phyloP scores from a whole-genome alignment of 768 basidiomycete genomes.

The Suillus hirtellus region DNA sequence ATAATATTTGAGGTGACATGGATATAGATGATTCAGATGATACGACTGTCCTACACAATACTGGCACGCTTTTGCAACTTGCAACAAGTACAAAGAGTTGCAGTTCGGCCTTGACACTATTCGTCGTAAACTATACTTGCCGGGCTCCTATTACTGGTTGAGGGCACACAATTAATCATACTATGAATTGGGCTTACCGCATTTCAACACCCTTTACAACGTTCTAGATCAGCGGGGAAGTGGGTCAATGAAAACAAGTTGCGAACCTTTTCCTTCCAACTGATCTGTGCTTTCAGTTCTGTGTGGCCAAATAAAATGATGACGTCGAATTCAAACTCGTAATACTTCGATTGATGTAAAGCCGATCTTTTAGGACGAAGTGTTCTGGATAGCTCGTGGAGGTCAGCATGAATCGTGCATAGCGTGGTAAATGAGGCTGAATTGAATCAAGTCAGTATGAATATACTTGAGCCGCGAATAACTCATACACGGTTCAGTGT shows the following conservation, averaged over 20 bases:
- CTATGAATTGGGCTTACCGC: conserved; percentile 20
- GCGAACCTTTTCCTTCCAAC: conserved; percentile 39
- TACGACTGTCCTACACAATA: neutral
- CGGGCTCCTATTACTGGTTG: neutral
- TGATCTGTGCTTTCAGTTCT: conserved; percentile 41
- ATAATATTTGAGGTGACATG: neutral
- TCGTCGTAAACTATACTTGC: conserved; percentile 8
- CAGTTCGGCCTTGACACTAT: neutral
- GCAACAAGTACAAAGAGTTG: neutral
- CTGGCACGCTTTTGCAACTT: neutral
- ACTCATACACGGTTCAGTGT: conserved; percentile 9
- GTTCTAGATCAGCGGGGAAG: neutral
- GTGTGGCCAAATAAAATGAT: conserved; percentile 39
- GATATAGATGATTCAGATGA: neutral
- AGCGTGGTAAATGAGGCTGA: conserved; percentile 12
- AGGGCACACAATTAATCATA: neutral
- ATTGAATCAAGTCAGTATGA: neutral
- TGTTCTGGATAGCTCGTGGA: neutral
- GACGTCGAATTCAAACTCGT: conserved; percentile 29
- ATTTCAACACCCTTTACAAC: conserved; percentile 32
- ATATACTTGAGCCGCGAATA: neutral
- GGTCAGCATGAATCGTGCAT: conserved; percentile 13
- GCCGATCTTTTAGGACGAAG: conserved; percentile 4
- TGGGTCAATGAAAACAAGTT: neutral
- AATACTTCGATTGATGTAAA: conserved; percentile 17